phyloP scores from a whole-genome alignment of 495 filamentous ascomycete genomes.

The Endocarpon pusillum region DNA sequence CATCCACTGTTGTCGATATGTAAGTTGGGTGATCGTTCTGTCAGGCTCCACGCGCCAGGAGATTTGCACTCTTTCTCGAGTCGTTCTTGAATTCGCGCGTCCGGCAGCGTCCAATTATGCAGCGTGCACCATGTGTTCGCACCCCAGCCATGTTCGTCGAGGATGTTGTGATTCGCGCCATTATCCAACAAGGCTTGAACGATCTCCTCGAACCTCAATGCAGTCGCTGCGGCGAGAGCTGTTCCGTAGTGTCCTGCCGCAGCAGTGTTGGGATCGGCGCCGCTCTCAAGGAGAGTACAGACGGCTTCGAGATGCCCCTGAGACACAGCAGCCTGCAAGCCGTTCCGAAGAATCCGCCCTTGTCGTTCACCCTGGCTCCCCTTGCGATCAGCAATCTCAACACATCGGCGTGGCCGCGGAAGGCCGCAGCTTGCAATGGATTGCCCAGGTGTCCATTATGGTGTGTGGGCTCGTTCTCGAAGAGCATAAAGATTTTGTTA shows the following conservation, averaged over 20 bases:
- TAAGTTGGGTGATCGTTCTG: too few species aligned
- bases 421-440: neutral
- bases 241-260: neutral
- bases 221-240: neutral
- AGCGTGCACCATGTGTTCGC: too few species aligned
- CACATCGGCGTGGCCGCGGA: neutral
- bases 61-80: too few species aligned
- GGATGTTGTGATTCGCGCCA: neutral
- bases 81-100: too few species aligned
- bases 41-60: too few species aligned
- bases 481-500: too few species aligned
- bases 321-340: conserved; percentile 1
- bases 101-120: too few species aligned
- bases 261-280: neutral
- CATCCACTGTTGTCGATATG: too few species aligned
- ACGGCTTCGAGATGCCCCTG: neutral
- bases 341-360: neutral
- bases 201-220: conserved; percentile 3
- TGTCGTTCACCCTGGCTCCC: too few species aligned
- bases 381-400: neutral
- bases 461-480: too few species aligned
- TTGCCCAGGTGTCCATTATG: too few species aligned
- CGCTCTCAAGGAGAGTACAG: neutral
- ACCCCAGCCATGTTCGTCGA: conserved; percentile 1
- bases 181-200: neutral